These are phyloP conservation scores for Nyssa sinensis DNA, from an alignment of 148 eudicot species.

Conservation along the genomic window DNA sequence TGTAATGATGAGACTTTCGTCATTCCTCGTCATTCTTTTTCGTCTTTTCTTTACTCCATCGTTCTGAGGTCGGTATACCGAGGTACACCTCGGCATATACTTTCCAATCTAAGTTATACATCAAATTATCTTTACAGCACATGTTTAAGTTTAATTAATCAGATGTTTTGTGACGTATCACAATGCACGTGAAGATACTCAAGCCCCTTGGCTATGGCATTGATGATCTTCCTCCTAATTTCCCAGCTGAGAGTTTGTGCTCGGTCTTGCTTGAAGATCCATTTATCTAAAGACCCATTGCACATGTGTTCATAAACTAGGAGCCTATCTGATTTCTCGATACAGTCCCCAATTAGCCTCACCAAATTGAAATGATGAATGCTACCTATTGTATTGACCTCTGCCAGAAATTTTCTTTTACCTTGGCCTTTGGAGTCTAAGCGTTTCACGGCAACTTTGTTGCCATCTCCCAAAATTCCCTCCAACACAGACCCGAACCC, in stretches of 20 bases:
- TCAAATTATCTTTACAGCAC: too few species aligned
- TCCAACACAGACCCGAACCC: constrained; percentile 30
- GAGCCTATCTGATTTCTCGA: constrained; percentile 30
- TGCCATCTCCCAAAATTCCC: constrained; percentile 12
- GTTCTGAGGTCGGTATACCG: too few species aligned
- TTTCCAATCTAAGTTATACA: too few species aligned
- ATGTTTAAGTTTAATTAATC: too few species aligned
- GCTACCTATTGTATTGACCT: constrained; percentile 38
- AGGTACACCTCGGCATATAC: too few species aligned
- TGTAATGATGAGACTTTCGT: too few species aligned
- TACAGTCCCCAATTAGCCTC: constrained; percentile 36
- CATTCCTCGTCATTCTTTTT: too few species aligned
- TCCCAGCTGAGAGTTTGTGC: constrained; percentile 23
- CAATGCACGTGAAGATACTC: constrained; percentile 21
- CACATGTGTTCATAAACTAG: constrained; percentile 42
- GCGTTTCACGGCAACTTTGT: constrained; percentile 25
- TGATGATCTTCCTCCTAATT: constrained; percentile 24
- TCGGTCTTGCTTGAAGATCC: constrained; percentile 28
- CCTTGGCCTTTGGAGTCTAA: constrained; percentile 20
- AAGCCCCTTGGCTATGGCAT: constrained; percentile 8
- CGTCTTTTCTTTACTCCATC: too few species aligned
- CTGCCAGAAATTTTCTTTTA: constrained; percentile 34
- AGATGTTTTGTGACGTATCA: too few species aligned
- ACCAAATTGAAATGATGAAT: too few species aligned
- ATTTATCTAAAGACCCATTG: too few species aligned